These are phyloP conservation scores for Metroxylon sagu DNA, from an alignment of 176 grass and related monocot species.

Conservation along the genomic window DNA sequence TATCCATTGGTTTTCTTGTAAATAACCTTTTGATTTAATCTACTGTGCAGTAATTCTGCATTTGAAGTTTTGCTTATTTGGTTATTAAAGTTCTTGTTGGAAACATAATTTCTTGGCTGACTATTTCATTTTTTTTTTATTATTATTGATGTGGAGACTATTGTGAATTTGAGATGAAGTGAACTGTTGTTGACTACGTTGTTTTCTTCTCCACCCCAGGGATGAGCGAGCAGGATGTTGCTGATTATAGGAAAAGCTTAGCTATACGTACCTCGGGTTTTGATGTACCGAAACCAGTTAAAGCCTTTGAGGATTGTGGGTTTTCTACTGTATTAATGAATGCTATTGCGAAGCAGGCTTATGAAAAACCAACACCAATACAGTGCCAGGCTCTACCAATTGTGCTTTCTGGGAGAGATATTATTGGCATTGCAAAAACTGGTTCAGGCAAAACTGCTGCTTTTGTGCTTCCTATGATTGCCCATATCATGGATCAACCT, in stretches of 20 bases:
- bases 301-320: slow-evolving; percentile 78
- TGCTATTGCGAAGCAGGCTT: slow-evolving; percentile 82
- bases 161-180: too few relatives aligned
- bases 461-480: slow-evolving; percentile 98
- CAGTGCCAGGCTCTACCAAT: slow-evolving; percentile 94
- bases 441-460: slow-evolving; percentile 98
- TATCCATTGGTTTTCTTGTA: too few relatives aligned
- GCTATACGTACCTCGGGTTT: slow-evolving; percentile 87
- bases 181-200: background rate
- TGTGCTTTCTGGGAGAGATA: slow-evolving; percentile 87
- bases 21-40: too few relatives aligned
- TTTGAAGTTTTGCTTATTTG: too few relatives aligned
- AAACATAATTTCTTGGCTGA: too few relatives aligned
- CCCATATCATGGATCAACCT: slow-evolving; percentile 98
- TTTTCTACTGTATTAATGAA: slow-evolving; percentile 70
- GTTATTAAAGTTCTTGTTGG: too few relatives aligned
- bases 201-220: slow-evolving; percentile 43
- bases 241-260: slow-evolving; percentile 82
- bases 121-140: too few relatives aligned
- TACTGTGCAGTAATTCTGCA: too few relatives aligned
- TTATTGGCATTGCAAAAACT: slow-evolving; percentile 98
- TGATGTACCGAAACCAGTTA: slow-evolving; percentile 78
- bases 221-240: slow-evolving; percentile 69
- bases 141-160: too few relatives aligned
- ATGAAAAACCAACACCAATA: slow-evolving; percentile 96